Evolutionary conservation across 768 basidiomycete genomes (phyloP), one percentile per base, ranked within the genome.

Genomic region (Tylopilus felleus): DNA sequence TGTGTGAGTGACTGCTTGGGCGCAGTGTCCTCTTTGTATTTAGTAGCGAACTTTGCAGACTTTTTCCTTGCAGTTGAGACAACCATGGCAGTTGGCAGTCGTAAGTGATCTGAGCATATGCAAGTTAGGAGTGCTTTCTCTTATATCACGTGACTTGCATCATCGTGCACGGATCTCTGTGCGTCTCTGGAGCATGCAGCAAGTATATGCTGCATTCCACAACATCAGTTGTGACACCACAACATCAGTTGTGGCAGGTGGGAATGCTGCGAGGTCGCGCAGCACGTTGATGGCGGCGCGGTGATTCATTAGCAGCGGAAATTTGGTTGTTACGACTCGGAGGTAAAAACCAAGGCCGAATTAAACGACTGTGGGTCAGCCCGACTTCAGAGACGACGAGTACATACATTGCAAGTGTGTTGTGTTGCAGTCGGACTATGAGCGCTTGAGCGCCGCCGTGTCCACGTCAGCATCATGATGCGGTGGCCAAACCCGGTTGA

Each of bases 1-100:
- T 87, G 86, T 44, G 76, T 62, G 35, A 74, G 61, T 47, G 73
- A 61, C 64, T 73, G 57, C 64, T 74, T 77, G 9, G 22, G 2
- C 6, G 28, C 23, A 16, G 12, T 29, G 33, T 38, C 19, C 38
- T 68, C 46, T 29, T 13, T 22, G 33, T 5, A 1, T 13, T 33
- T 14, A 14, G 13, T 5, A 22, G 41, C 25, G 9, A 35, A 16
- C 28, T 39, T 51, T 36, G 39, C n/a, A 17, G 74, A 52, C 23
- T 6, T 41, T 41, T 46, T 52, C 58, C 21, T 49, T 16, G n/a
- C 25, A 33, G 25, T n/a, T 31, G 56, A 25, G 22, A 73, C 27
- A 52, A 41, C 31, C 53, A 56, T 55, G 31, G 17, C 5, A 8
- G 40, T 17, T 19, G 27, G 16, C 1, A 31, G 29, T 14, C n/a